A percentile compares a stretch with the other conserved stretches of the same genome.
Conservation (phyloP, 768 basidiomycete genomes). For the Auriscalpium vulgare region DNA sequence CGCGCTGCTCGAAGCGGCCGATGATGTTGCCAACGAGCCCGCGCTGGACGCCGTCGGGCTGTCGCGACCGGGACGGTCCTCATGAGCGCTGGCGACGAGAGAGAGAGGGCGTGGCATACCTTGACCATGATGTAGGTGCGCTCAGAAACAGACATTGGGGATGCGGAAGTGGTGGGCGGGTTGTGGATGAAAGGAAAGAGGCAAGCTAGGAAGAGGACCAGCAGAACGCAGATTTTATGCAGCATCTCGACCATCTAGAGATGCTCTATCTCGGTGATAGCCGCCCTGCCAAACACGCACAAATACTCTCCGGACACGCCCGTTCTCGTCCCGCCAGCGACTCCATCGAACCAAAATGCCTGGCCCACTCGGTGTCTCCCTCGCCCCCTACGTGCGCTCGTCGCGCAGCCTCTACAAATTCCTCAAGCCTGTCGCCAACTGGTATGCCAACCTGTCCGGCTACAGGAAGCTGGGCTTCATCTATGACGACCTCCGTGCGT, state of each 20-base stretch:
- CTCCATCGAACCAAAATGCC: conserved; percentile 21
- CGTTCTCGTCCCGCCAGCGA: conserved; percentile 10
- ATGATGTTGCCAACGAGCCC: conserved; percentile 94
- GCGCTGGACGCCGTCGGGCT: conserved; percentile 99
- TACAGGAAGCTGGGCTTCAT: conserved; percentile 84
- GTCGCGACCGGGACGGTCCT: neutral
- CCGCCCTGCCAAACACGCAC: conserved; percentile 30
- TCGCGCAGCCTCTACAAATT: conserved; percentile 58
- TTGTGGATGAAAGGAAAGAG: conserved; percentile 21
- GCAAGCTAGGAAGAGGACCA: conserved; percentile 16
- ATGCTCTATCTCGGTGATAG: conserved; percentile 9
- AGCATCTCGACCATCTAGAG: conserved; percentile 13
- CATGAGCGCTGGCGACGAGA: conserved; percentile 1
- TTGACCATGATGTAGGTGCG: conserved; percentile 99
- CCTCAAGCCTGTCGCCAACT: conserved; percentile 72
- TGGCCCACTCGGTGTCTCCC: conserved; percentile 61
- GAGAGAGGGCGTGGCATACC: conserved; percentile 33
- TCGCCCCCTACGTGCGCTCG: conserved; percentile 69
- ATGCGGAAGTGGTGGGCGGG: conserved; percentile 12
- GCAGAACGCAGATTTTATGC: conserved; percentile 22
- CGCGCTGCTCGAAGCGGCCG: conserved; percentile 92
- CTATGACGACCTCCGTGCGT: conserved; percentile 92
- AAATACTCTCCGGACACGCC: conserved; percentile 30
- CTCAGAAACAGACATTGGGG: conserved; percentile 62
- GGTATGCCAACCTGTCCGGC: conserved; percentile 75